Percentiles rank a stretch among this genome's conserved stretches.
These are phyloP conservation scores for Mycena kentingensis DNA, from an alignment of 768 basidiomycete genomes.

Conservation along the genomic window DNA sequence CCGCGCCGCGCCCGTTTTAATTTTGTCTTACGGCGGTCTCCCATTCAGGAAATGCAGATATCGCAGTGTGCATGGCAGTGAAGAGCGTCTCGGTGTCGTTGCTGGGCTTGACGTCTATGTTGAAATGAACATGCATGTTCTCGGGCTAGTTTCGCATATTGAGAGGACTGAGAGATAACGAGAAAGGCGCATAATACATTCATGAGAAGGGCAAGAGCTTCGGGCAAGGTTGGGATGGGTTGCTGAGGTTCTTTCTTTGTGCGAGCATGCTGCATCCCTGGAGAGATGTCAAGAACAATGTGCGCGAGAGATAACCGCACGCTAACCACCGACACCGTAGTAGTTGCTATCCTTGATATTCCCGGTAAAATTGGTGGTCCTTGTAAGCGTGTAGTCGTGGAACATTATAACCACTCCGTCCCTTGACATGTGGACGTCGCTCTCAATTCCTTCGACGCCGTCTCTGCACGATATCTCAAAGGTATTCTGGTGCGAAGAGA, in stretches of 20 bases:
- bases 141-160: slow-evolving; percentile 36
- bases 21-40: slow-evolving; percentile 34
- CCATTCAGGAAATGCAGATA: slow-evolving; percentile 52
- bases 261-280: slow-evolving; percentile 56
- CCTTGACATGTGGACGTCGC: slow-evolving; percentile 68
- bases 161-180: neutral
- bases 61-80: slow-evolving; percentile 51
- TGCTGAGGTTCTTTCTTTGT: slow-evolving; percentile 66
- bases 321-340: slow-evolving; percentile 17
- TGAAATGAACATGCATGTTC: slow-evolving; percentile 51
- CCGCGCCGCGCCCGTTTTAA: neutral
- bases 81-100: slow-evolving; percentile 71
- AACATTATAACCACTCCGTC: slow-evolving; percentile 73
- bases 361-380: slow-evolving; percentile 59
- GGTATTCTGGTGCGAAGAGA: neutral
- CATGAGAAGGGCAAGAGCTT: slow-evolving; percentile 63
- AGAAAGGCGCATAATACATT: slow-evolving; percentile 34
- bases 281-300: no score
- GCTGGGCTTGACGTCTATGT: slow-evolving; percentile 73
- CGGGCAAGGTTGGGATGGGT: slow-evolving; percentile 66
- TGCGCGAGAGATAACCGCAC: no score
- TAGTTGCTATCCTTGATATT: slow-evolving; percentile 54
- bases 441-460: slow-evolving; percentile 21
- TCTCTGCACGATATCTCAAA: neutral
- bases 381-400: slow-evolving; percentile 64